These are phyloP conservation scores for Basipetospora chlamydospora DNA, from an alignment of 2,329 filamentous ascomycete genomes.

Conservation along the genomic window DNA sequence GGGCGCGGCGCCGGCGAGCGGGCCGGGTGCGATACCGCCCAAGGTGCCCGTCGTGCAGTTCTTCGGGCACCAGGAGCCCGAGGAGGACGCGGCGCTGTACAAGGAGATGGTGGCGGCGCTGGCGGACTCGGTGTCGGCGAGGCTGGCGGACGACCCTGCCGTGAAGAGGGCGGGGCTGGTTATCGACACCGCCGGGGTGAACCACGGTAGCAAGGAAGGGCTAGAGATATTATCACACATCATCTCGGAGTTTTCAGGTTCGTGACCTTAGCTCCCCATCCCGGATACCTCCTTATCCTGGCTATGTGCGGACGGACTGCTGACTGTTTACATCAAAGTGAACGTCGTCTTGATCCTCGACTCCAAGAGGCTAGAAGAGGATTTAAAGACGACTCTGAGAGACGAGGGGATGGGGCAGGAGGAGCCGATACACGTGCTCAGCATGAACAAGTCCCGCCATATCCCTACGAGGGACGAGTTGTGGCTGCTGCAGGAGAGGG, in stretches of 20 bases:
- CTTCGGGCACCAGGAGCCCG: slow-evolving; percentile 60
- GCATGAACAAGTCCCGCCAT: slow-evolving; percentile 73
- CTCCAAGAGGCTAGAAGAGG: slow-evolving; percentile 59
- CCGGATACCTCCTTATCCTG: not conserved
- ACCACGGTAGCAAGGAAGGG: slow-evolving; percentile 49
- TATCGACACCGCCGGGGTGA: slow-evolving; percentile 65
- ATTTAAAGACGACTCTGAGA: slow-evolving; percentile 46
- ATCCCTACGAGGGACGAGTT: slow-evolving; percentile 60
- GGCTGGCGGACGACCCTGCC: slow-evolving; percentile 60
- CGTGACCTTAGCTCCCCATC: slow-evolving; percentile 2
- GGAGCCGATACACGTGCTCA: slow-evolving; percentile 60
- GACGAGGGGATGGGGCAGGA: too few relatives aligned
- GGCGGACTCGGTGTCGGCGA: slow-evolving; percentile 62
- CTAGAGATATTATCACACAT: slow-evolving; percentile 74
- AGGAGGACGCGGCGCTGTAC: slow-evolving; percentile 60
- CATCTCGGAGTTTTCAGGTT: slow-evolving; percentile 38
- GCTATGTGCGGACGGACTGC: not conserved
- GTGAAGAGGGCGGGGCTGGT: slow-evolving; percentile 65
- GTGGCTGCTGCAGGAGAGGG: slow-evolving; percentile 60
- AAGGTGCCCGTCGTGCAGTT: slow-evolving; percentile 88
- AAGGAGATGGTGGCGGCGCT: slow-evolving; percentile 60
- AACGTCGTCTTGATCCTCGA: slow-evolving; percentile 74
- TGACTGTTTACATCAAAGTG: slow-evolving; percentile 25
- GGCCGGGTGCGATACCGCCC: slow-evolving; percentile 73
- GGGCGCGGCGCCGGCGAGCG: slow-evolving; percentile 82